phyloP scores from a whole-genome alignment of 2,329 filamentous ascomycete species.

The Pseudogymnoascus sp. region DNA sequence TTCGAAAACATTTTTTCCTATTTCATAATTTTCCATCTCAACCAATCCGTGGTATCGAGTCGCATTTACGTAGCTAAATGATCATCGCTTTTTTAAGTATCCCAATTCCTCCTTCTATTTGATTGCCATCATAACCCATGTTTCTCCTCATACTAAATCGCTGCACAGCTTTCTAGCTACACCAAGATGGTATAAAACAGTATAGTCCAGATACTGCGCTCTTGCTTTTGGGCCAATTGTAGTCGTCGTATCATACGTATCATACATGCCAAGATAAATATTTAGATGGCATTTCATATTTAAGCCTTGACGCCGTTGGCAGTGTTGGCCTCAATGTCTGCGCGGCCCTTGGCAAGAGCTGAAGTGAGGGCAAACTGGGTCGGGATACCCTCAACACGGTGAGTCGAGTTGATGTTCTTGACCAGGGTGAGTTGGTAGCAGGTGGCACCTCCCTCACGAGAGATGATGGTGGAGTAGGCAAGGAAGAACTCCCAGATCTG shows the following conservation, averaged over 20 bases:
- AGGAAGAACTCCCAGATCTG: slow-evolving; percentile 80
- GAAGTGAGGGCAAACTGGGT: slow-evolving; percentile 58
- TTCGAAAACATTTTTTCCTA: not conserved
- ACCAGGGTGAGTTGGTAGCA: slow-evolving; percentile 74
- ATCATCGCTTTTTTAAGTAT: not conserved
- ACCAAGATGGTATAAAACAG: not conserved
- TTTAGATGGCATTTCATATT: slow-evolving; percentile 6
- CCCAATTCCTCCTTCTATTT: slow-evolving; percentile 3
- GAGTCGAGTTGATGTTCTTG: slow-evolving; percentile 78
- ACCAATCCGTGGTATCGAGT: not conserved
- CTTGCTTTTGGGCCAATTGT: not conserved
- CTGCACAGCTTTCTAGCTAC: not conserved
- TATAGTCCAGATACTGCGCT: slow-evolving; percentile 4
- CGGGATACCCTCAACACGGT: slow-evolving; percentile 65
- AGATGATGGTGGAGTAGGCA: slow-evolving; percentile 67
- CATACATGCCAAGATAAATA: slow-evolving; percentile 5
- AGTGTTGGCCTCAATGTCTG: not conserved
- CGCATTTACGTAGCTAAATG: slow-evolving; percentile 7
- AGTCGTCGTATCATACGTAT: slow-evolving; percentile 9
- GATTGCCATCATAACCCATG: slow-evolving; percentile 5
- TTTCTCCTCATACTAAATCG: not conserved
- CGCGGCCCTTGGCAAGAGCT: slow-evolving; percentile 42
- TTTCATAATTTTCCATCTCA: not conserved
- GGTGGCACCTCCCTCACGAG: slow-evolving; percentile 66
- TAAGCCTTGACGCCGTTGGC: slow-evolving; percentile 3